Percentiles rank a stretch among this genome's conserved stretches.
phyloP scores from a whole-genome alignment of 2,329 filamentous ascomycete genomes.

The Rasamsonia emersonii region DNA sequence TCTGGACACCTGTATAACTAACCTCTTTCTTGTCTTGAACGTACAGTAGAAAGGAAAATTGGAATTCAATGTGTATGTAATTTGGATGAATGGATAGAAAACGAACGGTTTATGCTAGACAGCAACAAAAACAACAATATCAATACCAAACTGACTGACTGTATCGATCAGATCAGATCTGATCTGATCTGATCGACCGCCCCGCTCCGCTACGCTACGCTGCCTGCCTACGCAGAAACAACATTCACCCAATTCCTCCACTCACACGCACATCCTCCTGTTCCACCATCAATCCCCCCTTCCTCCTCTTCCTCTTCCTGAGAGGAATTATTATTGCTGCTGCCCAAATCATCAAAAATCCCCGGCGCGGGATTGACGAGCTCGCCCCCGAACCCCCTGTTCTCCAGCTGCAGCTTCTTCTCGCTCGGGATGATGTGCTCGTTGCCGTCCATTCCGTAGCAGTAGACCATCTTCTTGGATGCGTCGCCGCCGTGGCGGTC shows the following conservation, averaged over 20 bases:
- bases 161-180: background rate
- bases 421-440: slow-evolving; percentile 37
- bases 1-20: background rate
- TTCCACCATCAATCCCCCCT: slow-evolving; percentile 47
- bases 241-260: slow-evolving; percentile 10
- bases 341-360: slow-evolving; percentile 26
- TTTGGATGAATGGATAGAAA: no score
- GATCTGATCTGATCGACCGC: background rate
- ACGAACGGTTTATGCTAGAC: no score
- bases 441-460: slow-evolving; percentile 47
- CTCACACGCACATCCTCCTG: slow-evolving; percentile 35
- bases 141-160: background rate
- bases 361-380: slow-evolving; percentile 44
- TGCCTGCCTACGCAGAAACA: background rate
- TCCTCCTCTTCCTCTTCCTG: slow-evolving; percentile 4
- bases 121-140: background rate
- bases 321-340: slow-evolving; percentile 20
- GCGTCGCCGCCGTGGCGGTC: slow-evolving; percentile 52
- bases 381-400: slow-evolving; percentile 42
- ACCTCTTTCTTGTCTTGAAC: no score
- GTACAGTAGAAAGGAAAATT: no score
- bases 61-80: no score
- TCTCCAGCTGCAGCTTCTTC: slow-evolving; percentile 44
- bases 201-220: background rate
- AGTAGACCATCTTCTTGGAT: slow-evolving; percentile 50